Evolutionary conservation across 2,329 filamentous ascomycete genomes (phyloP), one percentile per base, ranked within the genome.

Genomic region (Diaporthe ampelina): DNA sequence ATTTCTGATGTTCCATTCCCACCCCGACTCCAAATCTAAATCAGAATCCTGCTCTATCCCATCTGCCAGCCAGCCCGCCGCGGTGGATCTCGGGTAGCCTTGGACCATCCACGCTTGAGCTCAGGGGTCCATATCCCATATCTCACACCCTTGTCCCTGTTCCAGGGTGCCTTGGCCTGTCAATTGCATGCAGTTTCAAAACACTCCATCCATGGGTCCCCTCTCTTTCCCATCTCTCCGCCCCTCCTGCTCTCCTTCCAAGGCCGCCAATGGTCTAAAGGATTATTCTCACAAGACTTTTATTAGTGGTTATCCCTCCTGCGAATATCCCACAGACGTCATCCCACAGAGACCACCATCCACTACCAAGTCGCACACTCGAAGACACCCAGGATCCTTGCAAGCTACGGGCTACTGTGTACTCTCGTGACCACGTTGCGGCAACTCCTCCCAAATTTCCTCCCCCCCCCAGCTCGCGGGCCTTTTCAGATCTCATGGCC

Each of bases 1-100:
- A 72, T 72, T 40, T 72, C 69, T 72, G 29, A 24, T 63, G 69
- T 72, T 43, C 69, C 69, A 63, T 72, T n/a, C 13, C 50, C 32
- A 58, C 32, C 68, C 54, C 68, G 40, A 70, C 67, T 58, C 68
- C 54, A 70, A 70, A 70, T 70, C 56, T 59, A 43, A 54, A 17
- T 11, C 45, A 26, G 29, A 52, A 52, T 54, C 63, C 63, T 67
- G 61, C 29, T 35, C 26, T 67, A 35, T 65, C 61, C 37, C 59
- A 65, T 65, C 59, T 48, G 59, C 61, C 45, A 67, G 40, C 40
- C 10, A 50, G 29, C 61, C 61, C 45, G 45, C 32, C 29, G 63
- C 63, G 54, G 63, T 67, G 63, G 63, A 40, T 67, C 63, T 37
- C 63, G 45, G 45, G 43, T 29, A 48, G 58, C 59, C 59, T 32